Percentiles rank a stretch among this genome's conserved stretches.
Evolutionary conservation across 352 stramenopile genomes (phyloP).

Genomic region (Phytopythium sindhum): DNA sequence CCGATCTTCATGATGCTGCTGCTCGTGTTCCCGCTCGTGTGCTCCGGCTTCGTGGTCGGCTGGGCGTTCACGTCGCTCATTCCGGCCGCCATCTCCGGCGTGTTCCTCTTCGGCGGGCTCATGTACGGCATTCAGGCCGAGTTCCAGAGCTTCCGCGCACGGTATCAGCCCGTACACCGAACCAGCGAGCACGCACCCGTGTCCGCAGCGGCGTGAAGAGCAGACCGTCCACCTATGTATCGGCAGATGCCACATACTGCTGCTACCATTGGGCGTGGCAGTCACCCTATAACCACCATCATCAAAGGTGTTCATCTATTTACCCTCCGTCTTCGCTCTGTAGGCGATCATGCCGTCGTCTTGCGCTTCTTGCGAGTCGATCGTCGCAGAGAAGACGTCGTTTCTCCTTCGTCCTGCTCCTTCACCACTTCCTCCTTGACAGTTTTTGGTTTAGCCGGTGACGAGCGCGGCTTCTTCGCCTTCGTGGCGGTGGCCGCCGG

Average conservation of each 20-base stretch:
- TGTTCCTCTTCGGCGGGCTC: slow-evolving; percentile 51
- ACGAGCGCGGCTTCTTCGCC: not conserved
- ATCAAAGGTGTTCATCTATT: not conserved
- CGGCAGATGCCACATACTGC: not conserved
- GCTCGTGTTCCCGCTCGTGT: slow-evolving; percentile 31
- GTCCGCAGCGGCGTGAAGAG: not conserved
- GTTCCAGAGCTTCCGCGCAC: slow-evolving; percentile 35
- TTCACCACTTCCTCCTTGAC: slow-evolving; percentile 3
- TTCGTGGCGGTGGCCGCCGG: slow-evolving; percentile 2
- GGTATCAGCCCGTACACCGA: slow-evolving; percentile 15
- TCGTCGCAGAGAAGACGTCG: slow-evolving; percentile 19
- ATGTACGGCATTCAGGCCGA: slow-evolving; percentile 49
- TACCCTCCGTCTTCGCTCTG: not conserved
- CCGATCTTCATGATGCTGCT: slow-evolving; percentile 24
- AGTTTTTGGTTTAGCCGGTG: not conserved
- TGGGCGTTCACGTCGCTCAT: slow-evolving; percentile 42
- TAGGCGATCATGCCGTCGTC: slow-evolving; percentile 1
- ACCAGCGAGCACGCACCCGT: not conserved
- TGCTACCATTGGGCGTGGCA: not conserved
- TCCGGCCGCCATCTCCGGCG: slow-evolving; percentile 28
- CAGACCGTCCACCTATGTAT: not conserved
- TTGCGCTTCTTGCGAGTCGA: slow-evolving; percentile 52
- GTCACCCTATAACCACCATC: not conserved
- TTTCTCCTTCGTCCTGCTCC: slow-evolving; percentile 11
- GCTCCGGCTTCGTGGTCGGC: slow-evolving; percentile 30